Base-by-base conservation (phyloP, 2,329 filamentous ascomycete species). In the Beauveria pseudobassiana region DNA sequence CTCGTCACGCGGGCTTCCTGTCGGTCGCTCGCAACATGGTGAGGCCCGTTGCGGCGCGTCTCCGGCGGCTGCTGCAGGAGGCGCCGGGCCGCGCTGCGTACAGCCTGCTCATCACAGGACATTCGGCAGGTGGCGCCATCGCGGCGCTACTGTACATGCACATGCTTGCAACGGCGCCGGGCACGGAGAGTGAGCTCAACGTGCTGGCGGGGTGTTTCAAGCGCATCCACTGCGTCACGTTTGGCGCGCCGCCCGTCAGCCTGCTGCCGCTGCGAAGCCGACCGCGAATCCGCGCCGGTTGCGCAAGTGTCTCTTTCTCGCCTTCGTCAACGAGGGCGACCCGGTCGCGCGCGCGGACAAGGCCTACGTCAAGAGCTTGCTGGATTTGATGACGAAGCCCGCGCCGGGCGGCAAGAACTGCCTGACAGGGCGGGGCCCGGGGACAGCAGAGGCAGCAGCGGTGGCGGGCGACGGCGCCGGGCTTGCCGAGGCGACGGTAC, bases 301-400 rank as follows among this genome's bases (percentile, higher is more conserved):
- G 24, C 73, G 79, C 30, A 91, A 89, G 69, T 91, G 86, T 62
- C 71, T 93, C 5, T 96, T 96, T 71, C 81, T 91, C 58, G 85
- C 83, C 48, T 91, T 96, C 70, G 79, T 93, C 68, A 96, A 96
- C 69, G 91, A 96, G 72, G 91, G 91, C 3, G 92, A 96, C 66
- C 90, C 90, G 0, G 89, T 96, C 0, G 81, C 84, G 0, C 78
- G 91, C 30, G 90, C 90, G 0, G 91, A 96, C 69, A 89, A 86
- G 72, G 81, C 84, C 0, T 93, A 96, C 67, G 79, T 96, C 18
- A 83, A 82, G 64, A 89, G 85, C 40, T 77, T 96, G 10, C 74
- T 95, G 1, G 86, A 89, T 63, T 78, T 96, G 0, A 88, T 91
- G 62, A 82, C 85, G 1, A 80, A 82, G 0, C 84, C 89, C 0